A percentile compares a stretch with the other conserved stretches of the same genome.
phyloP scores from a whole-genome alignment of 805 yeast species.

The Kluyveromyces nonfermentans region DNA sequence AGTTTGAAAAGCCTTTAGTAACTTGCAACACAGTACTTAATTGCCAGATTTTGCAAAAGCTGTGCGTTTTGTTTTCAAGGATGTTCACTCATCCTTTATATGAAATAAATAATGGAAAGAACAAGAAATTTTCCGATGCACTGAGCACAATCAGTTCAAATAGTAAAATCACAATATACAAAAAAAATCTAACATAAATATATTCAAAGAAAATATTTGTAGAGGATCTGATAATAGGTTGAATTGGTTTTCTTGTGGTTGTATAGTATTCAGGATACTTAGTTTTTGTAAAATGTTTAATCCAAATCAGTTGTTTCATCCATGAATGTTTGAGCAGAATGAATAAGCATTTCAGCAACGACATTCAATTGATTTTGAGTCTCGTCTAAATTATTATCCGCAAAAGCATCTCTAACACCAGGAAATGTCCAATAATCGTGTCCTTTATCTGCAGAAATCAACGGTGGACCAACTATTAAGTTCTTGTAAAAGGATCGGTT shows the following conservation, averaged over 20 bases:
- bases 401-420: slow-evolving; percentile 58
- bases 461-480: slow-evolving; percentile 58
- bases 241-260: too few relatives aligned
- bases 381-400: slow-evolving; percentile 36
- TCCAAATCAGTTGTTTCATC: slow-evolving; percentile 18
- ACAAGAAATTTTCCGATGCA: background rate
- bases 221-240: too few relatives aligned
- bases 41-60: too few relatives aligned
- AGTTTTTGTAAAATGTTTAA: background rate
- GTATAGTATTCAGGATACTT: too few relatives aligned
- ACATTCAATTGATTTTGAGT: slow-evolving; percentile 47
- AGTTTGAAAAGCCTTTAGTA: too few relatives aligned
- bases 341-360: slow-evolving; percentile 31
- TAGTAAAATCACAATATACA: background rate
- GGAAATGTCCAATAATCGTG: slow-evolving; percentile 66
- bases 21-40: too few relatives aligned
- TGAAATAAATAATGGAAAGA: too few relatives aligned
- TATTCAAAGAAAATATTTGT: too few relatives aligned
- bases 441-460: slow-evolving; percentile 41
- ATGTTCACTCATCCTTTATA: too few relatives aligned
- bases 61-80: too few relatives aligned
- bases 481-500: slow-evolving; percentile 60
- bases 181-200: too few relatives aligned
- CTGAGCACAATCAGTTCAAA: background rate
- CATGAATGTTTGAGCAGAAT: slow-evolving; percentile 24